These are phyloP conservation scores for Termitomyces sp. DNA, from an alignment of 768 basidiomycete species.

Conservation along the genomic window DNA sequence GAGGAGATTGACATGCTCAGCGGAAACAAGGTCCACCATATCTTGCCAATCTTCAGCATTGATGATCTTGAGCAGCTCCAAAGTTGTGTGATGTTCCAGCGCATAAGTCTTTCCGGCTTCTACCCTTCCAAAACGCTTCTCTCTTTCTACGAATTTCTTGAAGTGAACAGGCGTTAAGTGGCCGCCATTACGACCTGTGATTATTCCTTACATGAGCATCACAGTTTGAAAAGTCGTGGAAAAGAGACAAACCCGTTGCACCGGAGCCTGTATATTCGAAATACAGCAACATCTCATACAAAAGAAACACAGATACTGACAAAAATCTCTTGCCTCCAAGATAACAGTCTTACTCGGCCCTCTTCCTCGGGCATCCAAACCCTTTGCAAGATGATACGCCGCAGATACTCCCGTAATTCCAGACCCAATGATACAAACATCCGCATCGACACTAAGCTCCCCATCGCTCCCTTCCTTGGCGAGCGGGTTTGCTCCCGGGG, in stretches of 20 bases:
- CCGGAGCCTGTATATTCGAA: slow-evolving; percentile 53
- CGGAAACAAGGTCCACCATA: slow-evolving; percentile 60
- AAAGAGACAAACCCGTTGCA: slow-evolving; percentile 55
- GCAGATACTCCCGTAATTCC: slow-evolving; percentile 77
- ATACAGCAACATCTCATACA: neutral
- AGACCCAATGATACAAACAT: slow-evolving; percentile 77
- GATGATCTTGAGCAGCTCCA: slow-evolving; percentile 49
- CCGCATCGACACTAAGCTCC: slow-evolving; percentile 53
- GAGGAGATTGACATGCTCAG: slow-evolving; percentile 50
- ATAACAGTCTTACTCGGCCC: slow-evolving; percentile 35
- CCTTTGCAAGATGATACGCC: slow-evolving; percentile 66
- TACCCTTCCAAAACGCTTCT: slow-evolving; percentile 39
- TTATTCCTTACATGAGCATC: neutral
- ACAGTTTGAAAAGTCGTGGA: neutral
- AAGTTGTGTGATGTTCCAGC: slow-evolving; percentile 57
- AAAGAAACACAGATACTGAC: slow-evolving; percentile 32
- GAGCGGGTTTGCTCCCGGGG: slow-evolving; percentile 61
- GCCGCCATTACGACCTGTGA: slow-evolving; percentile 75
- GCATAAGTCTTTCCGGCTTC: slow-evolving; percentile 52
- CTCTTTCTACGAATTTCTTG: slow-evolving; percentile 38
- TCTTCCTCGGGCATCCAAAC: slow-evolving; percentile 18
- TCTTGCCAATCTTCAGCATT: slow-evolving; percentile 36
- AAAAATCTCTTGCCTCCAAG: slow-evolving; percentile 84
- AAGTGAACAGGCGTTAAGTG: slow-evolving; percentile 59
- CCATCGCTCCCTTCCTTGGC: slow-evolving; percentile 66